Conservation (phyloP, 2,329 filamentous ascomycete genomes). For the Monosporascus sp. region DNA sequence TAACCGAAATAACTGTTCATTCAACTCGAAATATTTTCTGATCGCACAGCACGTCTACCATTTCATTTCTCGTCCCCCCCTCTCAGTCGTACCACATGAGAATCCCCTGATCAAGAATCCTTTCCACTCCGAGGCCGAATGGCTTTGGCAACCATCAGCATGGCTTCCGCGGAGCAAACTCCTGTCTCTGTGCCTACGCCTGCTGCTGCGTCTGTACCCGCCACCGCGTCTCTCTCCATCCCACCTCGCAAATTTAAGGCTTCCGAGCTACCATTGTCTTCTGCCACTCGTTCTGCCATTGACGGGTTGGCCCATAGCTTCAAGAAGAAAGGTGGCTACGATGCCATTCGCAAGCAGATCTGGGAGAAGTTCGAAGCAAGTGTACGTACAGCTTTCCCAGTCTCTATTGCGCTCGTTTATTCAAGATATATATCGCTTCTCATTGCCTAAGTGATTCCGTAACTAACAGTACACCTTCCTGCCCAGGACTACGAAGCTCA, state of each 20-base stretch:
- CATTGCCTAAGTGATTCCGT: not conserved
- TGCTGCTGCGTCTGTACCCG: conserved; percentile 5
- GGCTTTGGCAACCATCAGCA: conserved; percentile 18
- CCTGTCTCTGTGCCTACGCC: conserved; percentile 13
- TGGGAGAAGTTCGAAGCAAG: conserved; percentile 70
- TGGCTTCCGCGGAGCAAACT: conserved; percentile 25
- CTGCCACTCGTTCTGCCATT: conserved; percentile 67
- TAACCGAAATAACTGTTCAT: no score
- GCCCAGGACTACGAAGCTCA: conserved; percentile 62
- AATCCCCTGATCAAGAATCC: not conserved
- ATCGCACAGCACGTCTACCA: no score
- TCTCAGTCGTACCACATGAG: conserved; percentile 5
- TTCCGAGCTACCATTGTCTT: conserved; percentile 68
- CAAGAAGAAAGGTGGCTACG: conserved; percentile 83
- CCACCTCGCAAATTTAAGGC: conserved; percentile 56
- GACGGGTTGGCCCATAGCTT: conserved; percentile 73
- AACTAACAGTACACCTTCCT: not conserved
- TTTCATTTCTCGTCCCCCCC: not conserved
- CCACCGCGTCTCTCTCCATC: conserved; percentile 1
- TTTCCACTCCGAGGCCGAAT: conserved; percentile 11
- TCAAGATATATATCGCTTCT: no score
- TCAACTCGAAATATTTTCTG: no score
- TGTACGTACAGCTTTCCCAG: conserved; percentile 38
- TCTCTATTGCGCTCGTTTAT: not conserved
- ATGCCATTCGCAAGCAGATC: conserved; percentile 68